Base-by-base conservation (phyloP, 805 yeast genomes). In the Barnettozyma populi region DNA sequence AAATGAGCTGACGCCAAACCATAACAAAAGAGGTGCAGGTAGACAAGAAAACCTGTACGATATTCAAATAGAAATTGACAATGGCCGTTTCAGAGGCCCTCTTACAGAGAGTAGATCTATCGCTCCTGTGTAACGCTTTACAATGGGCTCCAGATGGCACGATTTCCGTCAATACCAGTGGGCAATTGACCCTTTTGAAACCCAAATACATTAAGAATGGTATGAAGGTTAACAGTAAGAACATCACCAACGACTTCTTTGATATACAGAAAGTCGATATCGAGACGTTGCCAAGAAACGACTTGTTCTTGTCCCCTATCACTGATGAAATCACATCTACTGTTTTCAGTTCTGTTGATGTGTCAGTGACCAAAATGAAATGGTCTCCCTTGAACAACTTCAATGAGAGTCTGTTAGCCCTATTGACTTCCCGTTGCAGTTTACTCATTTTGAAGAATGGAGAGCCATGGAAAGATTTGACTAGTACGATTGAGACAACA, bases 101-200 rank as follows among this genome's bases (percentile, higher is more conserved):
- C 1, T 14, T 60, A 11, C 47, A 52, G 11, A 47, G 65, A 34
- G 44, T 47, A 0, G 64, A 61, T n/a, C 45, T 61, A 3, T 9
- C 29, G 0, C 43, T 46, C 4, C 41, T 46, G 6, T 6, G 37
- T 24, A 53, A 55, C 16, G 51, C 42, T 2, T 27, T 61, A 2
- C 36, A 48, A 14, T 61, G 65, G 65, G 39, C 61, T 0, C 50
- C 54, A 2, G 56, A 57, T 40, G 65, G 65, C 1, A 50, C 57
- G 11, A 19, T 61, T n/a, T 61, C 55, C 7, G 7, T 61, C 7
- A 57, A 60, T 46, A 53, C 61, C 0, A 10, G 34, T 2, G 47
- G 51, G 13, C 56, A 57, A 27, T 24, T 60, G 14, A 57, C 61
- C 1, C 18, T 61, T 9, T 34, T 57, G 14, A 48, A 44, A 2